These are phyloP conservation scores for Laetiporus sulphureus DNA, from an alignment of 1,284 basidiomycete species.

Conservation along the genomic window DNA sequence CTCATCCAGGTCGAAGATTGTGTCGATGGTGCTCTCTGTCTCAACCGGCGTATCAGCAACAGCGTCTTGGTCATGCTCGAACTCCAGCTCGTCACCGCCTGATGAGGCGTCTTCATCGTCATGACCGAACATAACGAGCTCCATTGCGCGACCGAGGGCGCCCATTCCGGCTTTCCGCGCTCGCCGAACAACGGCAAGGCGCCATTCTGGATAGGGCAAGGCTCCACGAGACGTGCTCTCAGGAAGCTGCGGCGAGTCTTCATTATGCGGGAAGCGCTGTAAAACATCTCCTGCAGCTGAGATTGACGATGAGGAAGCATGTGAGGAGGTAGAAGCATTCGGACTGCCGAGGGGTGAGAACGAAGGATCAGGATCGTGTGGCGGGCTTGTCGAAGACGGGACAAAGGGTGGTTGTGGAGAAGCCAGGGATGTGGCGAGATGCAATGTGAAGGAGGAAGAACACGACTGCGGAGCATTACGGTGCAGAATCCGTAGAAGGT, in stretches of 20 bases:
- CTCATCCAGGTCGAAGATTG: neutral
- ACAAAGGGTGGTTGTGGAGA: slow-evolving; percentile 6
- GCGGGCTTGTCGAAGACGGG: slow-evolving; percentile 2
- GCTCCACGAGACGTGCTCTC: slow-evolving; percentile 4
- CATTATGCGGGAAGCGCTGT: too few species aligned
- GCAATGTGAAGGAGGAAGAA: slow-evolving; percentile 21
- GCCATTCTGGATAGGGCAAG: slow-evolving; percentile 60
- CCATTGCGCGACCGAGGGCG: slow-evolving; percentile 43
- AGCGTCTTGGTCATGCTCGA: slow-evolving; percentile 12
- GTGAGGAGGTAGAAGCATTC: too few species aligned
- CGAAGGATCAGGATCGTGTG: neutral
- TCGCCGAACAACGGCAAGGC: slow-evolving; percentile 37
- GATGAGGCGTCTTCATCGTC: slow-evolving; percentile 15
- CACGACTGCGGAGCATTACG: slow-evolving; percentile 38
- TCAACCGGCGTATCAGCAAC: neutral
- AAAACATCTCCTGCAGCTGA: too few species aligned
- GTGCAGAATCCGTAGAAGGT: slow-evolving; percentile 55
- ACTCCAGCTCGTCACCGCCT: slow-evolving; percentile 7
- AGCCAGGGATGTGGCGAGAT: slow-evolving; percentile 1
- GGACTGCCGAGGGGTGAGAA: neutral
- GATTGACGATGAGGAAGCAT: too few species aligned
- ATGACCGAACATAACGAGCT: slow-evolving; percentile 35
- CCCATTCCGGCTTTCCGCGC: slow-evolving; percentile 53
- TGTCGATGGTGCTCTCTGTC: neutral
- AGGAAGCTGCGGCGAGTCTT: too few species aligned